A percentile compares a stretch with the other conserved stretches of the same genome.
These are phyloP conservation scores for Zasmidium angulare DNA, from an alignment of 2,329 filamentous ascomycete genomes.

Conservation along the genomic window DNA sequence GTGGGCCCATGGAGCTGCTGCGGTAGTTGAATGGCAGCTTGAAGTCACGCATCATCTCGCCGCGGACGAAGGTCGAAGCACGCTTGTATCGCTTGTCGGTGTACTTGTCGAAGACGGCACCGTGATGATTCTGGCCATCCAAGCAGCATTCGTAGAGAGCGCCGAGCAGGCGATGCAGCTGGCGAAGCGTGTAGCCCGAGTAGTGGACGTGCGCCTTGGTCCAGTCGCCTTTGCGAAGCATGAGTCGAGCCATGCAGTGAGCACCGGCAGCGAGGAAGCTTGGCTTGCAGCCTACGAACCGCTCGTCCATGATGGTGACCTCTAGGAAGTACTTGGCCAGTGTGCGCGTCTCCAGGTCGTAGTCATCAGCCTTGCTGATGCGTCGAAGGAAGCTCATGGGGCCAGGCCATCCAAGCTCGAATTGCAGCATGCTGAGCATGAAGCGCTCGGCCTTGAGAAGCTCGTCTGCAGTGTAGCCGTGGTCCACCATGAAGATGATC, in stretches of 20 bases:
- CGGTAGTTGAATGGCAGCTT: conserved; percentile 41
- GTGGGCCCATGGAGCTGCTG: conserved; percentile 17
- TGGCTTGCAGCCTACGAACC: conserved; percentile 86
- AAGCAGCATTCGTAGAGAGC: conserved; percentile 88
- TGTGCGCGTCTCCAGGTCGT: conserved; percentile 91
- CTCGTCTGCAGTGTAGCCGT: conserved; percentile 83
- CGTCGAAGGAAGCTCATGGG: conserved; percentile 97
- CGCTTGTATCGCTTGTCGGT: conserved; percentile 82
- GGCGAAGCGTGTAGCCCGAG: conserved; percentile 85
- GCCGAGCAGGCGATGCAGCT: conserved; percentile 73
- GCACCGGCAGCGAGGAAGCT: conserved; percentile 90
- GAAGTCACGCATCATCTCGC: conserved; percentile 66
- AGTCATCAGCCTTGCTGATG: conserved; percentile 98
- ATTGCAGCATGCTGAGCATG: conserved; percentile 95
- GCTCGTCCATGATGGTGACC: conserved; percentile 95
- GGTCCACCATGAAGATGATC: conserved; percentile 98
- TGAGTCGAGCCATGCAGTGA: conserved; percentile 84
- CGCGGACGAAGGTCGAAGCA: conserved; percentile 76
- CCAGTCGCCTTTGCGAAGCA: conserved; percentile 91
- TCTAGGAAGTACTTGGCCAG: conserved; percentile 98
- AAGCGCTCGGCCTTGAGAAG: conserved; percentile 96
- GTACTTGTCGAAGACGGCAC: conserved; percentile 90
- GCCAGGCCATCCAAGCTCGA: conserved; percentile 96
- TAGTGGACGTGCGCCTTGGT: conserved; percentile 81
- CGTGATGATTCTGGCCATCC: conserved; percentile 75